Evolutionary conservation across 148 eudicot species (phyloP).

Genomic region (Linanthus parryae): DNA sequence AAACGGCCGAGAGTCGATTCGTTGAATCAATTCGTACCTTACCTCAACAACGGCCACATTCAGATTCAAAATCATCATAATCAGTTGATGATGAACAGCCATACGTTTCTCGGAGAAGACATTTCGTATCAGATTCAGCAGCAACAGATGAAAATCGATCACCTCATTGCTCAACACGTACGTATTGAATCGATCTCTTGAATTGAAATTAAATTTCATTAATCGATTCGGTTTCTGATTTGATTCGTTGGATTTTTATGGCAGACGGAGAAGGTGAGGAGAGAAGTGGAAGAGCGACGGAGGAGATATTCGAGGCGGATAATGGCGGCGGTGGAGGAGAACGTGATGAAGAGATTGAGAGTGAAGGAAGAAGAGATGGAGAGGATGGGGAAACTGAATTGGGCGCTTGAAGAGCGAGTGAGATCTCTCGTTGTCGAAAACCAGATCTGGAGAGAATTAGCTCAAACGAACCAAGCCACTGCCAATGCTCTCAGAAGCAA

Average conservation of each 20-base stretch:
- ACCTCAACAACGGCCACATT: too few species aligned
- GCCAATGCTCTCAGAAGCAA: conserved; percentile 31
- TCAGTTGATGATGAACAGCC: conserved; percentile 2
- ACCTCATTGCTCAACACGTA: conserved; percentile 61
- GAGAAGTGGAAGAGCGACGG: conserved; percentile 26
- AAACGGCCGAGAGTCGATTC: conserved; percentile 48
- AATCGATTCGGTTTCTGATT: too few species aligned
- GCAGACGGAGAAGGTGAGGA: too few species aligned
- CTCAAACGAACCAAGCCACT: conserved; percentile 46
- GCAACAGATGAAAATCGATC: conserved; percentile 58
- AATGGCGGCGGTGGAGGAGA: conserved; percentile 25
- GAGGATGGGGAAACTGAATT: conserved; percentile 23
- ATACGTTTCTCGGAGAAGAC: conserved; percentile 57
- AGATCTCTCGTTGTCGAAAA: conserved; percentile 36
- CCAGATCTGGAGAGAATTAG: conserved; percentile 49
- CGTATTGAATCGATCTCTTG: too few species aligned
- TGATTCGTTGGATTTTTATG: too few species aligned
- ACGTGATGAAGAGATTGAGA: conserved; percentile 19
- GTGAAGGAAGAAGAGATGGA: conserved; percentile 33
- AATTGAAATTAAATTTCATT: too few species aligned
- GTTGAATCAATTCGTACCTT: conserved; percentile 12
- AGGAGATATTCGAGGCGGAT: conserved; percentile 19
- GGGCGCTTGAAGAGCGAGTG: conserved; percentile 34
- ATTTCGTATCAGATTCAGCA: conserved; percentile 55
- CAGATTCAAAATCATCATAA: conserved; percentile 11